These are phyloP conservation scores for Leccinum subtestaceum DNA, from an alignment of 768 basidiomycete species.

Conservation along the genomic window DNA sequence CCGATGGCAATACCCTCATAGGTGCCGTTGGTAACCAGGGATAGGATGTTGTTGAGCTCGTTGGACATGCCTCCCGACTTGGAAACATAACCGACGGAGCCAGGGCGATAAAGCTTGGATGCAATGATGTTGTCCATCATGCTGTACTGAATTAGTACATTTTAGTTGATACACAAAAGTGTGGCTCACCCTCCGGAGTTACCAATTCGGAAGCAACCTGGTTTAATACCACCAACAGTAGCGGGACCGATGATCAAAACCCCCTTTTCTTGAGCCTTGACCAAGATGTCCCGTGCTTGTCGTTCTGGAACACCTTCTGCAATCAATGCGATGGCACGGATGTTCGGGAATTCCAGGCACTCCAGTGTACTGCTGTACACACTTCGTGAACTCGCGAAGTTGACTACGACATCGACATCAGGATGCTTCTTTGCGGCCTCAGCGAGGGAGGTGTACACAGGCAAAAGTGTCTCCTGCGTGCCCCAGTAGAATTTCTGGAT, in stretches of 20 bases:
- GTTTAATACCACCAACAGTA: conserved; percentile 99
- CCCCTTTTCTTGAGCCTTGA: conserved; percentile 78
- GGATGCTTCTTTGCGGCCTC: conserved; percentile 94
- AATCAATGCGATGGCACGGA: conserved; percentile 77
- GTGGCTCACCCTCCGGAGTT: conserved; percentile 88
- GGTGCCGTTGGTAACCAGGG: conserved; percentile 93
- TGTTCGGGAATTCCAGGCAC: conserved; percentile 56
- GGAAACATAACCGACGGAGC: conserved; percentile 97
- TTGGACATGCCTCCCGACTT: conserved; percentile 99
- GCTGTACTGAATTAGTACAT: conserved; percentile 35
- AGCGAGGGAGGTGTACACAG: conserved; percentile 89
- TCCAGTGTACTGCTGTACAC: conserved; percentile 96
- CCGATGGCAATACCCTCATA: conserved; percentile 99
- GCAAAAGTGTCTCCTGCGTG: conserved; percentile 96
- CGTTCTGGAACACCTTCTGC: conserved; percentile 99
- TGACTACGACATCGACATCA: conserved; percentile 96
- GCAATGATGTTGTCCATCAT: conserved; percentile 99
- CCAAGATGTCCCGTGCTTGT: conserved; percentile 93
- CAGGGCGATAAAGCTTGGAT: conserved; percentile 96
- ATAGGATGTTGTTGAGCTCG: conserved; percentile 99
- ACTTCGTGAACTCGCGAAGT: conserved; percentile 93
- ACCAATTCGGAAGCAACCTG: conserved; percentile 98
- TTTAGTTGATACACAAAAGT: not conserved
- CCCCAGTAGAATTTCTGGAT: conserved; percentile 99
- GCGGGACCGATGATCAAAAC: conserved; percentile 96